These are phyloP conservation scores for Ceratobasidium sp. DNA, from an alignment of 1,284 basidiomycete species.

Conservation along the genomic window DNA sequence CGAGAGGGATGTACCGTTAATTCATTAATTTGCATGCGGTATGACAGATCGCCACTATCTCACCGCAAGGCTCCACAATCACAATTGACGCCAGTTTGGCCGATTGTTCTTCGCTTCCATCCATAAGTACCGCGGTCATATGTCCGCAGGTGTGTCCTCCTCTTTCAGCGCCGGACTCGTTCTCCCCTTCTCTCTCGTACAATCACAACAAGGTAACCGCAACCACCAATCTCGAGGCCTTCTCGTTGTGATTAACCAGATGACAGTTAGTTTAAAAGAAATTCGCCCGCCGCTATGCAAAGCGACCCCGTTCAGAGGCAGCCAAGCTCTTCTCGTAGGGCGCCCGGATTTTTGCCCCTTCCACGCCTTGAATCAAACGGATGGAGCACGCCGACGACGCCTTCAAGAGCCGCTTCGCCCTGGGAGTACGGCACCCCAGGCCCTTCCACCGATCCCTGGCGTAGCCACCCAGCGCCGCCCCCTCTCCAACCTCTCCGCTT, in stretches of 20 bases:
- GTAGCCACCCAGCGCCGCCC: background rate
- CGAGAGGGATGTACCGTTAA: slow-evolving; percentile 8
- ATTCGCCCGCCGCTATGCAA: slow-evolving; percentile 1
- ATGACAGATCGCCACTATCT: slow-evolving; percentile 32
- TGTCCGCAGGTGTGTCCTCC: slow-evolving; percentile 8
- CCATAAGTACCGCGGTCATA: slow-evolving; percentile 27
- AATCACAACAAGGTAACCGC: background rate
- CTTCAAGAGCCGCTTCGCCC: slow-evolving; percentile 18
- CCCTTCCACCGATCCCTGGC: slow-evolving; percentile 13
- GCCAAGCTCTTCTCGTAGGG: slow-evolving; percentile 19
- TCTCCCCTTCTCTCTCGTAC: background rate
- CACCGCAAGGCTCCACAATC: slow-evolving; percentile 30
- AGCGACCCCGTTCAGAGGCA: background rate
- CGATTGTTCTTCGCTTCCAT: slow-evolving; percentile 25
- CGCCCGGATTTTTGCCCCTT: slow-evolving; percentile 2
- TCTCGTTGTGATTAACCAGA: slow-evolving; percentile 1
- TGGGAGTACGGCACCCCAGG: slow-evolving; percentile 27
- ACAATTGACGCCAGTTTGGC: slow-evolving; percentile 21
- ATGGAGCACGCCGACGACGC: slow-evolving; percentile 28
- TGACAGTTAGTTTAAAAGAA: background rate
- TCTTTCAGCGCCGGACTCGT: slow-evolving; percentile 2
- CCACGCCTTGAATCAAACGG: slow-evolving; percentile 21
- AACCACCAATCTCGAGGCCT: background rate
- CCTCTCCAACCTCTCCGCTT: slow-evolving; percentile 33
- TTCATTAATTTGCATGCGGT: background rate